Evolutionary conservation across 2,329 filamentous ascomycete species (phyloP), one percentile per base, ranked within the genome.

Genomic region (Sporothrix brasiliensis): DNA sequence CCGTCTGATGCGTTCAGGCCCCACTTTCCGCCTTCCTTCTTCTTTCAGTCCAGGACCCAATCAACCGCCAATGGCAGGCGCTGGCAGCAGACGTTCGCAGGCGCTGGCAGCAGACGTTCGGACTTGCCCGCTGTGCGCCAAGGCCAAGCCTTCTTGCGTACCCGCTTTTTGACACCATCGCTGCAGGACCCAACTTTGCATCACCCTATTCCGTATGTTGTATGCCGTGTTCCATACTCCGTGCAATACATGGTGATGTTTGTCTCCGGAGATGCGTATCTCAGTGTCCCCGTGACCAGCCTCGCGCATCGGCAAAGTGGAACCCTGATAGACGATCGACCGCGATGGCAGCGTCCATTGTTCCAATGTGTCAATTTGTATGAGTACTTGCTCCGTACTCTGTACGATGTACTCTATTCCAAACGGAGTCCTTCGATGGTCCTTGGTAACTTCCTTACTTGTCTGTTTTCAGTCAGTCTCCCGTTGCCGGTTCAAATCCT

Each of bases 51-150:
- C n/a, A 9, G 34, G 54, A 19, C 19, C 9, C 56, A 34, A 60
- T 13, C 21, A 19, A 4, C 30, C 4, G 56, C 58, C 58, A 44
- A 61, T 61, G 39, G 39, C 58, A 61, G 58, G n/a, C 19, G 34
- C 58, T 27, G 58, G 14, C 39, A 47, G 21, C 39, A 7, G 39
- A 47, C 39, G 21, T 47, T 27, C 58, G 58, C 58, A 61, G 58
- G n/a, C 19, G 34, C 58, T 27, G 58, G 14, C 39, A 47, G 21
- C 39, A 7, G 39, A 47, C 39, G 21, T 47, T 27, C 58, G 58
- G 58, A 63, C 58, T 63, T 63, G 58, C 39, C 58, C 58, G 58
- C 39, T 63, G 58, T 47, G n/a, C 58, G 58, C 58, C 58, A 63
- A 47, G 58, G 58, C 58, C 39, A 63, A 47, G 39, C 39, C 58